Evolutionary conservation across 306 rosid genomes (phyloP), one percentile per base, ranked within the genome.

Genomic region (Rosa multiflora): DNA sequence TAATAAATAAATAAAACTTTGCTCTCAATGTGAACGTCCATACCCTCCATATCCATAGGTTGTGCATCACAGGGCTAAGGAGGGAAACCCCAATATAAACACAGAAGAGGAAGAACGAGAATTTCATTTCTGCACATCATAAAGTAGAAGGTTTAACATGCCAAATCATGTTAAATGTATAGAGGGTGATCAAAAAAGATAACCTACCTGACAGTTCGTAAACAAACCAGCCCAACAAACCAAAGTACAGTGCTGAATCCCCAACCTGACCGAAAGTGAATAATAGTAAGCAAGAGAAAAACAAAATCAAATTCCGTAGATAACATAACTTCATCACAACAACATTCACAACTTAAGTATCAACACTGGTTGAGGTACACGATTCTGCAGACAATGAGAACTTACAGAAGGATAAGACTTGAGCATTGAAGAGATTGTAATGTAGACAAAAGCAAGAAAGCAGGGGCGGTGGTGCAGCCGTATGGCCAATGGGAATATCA

Each of bases 11-110:
- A 17, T 20, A 10, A 58, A 58, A 7, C n/a, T 0, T n/a, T 56
- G 4, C 48, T 67, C 47, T 67, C 14, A 37, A 58, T 58, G 47
- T 13, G 69, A 63, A 2, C 66, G 8, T 8, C 46, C 91, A 78
- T 92, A 94, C 99, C 92, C 97, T 86, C 99, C 99, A 94, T 85
- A 92, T 94, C 99, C 99, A 94, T 76, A 92, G 87, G 84, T 94
- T 94, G 92, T 94, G 99, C 99, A 94, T 94, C 83, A 94, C 97
- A 70, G 97, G 98, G 86, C 98, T 91, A 61, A 94, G 97, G 71
- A 92, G 92, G 68, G 97, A 88, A 87, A 94, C 93, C 78, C 97
- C 97, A 70, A 91, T 80, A 83, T 89, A 91, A 81, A 89, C 95
- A 70, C 97, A 87, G 83, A 94, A 88, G 55, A 94, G 89, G 89